Evolutionary conservation across 78 protist species (phyloP), one percentile per base, ranked within the genome.

Genomic region (Dictyostelium capitatum): DNA sequence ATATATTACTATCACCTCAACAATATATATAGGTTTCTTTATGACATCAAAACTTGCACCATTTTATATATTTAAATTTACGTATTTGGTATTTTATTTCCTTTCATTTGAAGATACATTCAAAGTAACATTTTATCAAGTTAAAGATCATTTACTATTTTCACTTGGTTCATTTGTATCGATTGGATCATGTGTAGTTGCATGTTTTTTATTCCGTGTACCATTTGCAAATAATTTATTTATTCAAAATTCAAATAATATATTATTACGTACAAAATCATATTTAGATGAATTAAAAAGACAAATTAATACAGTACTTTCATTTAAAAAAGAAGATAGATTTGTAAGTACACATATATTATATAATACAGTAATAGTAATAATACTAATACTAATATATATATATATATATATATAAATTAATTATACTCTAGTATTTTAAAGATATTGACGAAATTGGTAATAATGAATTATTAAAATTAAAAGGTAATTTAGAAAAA

Each of bases 191-290:
- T 43, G 46, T 14, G 10, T 48, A 14, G 5, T 75, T 14, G 30
- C 57, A 25, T 50, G 64, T 25, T 6, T 75, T 4, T 19, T 75
- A 25, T 75, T 43, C 9, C 19, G 54, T 12, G 51, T 54, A 0
- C 41, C 54, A n/a, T 84, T 84, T 47, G 51, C 62, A 0, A 54
- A 62, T 25, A 47, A 41, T 25, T 57, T 84, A 41, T 84, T 57
- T 41, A 46, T 84, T 4, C 17, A 43, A 41, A 41, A 23, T 11
- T 7, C 83, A 41, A 15, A 8, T 9, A 74, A 43, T n/a, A 3
- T 74, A 11, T 1, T 84, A 10, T 19, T 47, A 32, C 12, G 48
- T 30, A 28, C 47, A 32, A 67, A 8, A 0, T 67, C 75, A 12
- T 67, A 32, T 32, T 30, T 67, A 0, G 32, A 32, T 15, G 9